These are phyloP conservation scores for Starmerella riodocensis DNA, from an alignment of 805 yeast species.

Conservation along the genomic window DNA sequence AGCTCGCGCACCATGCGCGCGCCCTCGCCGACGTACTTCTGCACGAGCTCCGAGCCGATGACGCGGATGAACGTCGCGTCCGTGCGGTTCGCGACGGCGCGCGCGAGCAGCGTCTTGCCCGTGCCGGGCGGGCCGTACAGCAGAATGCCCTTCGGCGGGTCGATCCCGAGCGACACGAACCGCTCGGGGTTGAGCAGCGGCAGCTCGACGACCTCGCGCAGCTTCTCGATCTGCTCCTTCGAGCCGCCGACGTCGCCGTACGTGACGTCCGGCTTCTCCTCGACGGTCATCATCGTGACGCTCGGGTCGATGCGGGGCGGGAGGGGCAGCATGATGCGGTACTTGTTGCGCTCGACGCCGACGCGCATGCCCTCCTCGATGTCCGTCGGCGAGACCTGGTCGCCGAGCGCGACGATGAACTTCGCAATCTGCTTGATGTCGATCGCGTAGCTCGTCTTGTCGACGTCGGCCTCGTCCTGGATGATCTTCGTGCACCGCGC, in stretches of 20 bases:
- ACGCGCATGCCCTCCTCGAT: constrained; percentile 99
- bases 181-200: constrained; percentile 92
- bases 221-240: constrained; percentile 93
- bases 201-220: constrained; percentile 89
- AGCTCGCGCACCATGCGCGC: constrained; percentile 98
- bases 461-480: constrained; percentile 38
- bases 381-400: constrained; percentile 94
- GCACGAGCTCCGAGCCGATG: constrained; percentile 95
- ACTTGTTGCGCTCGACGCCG: constrained; percentile 94
- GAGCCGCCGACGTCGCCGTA: constrained; percentile 98
- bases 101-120: constrained; percentile 94
- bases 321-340: constrained; percentile 90
- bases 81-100: constrained; percentile 98
- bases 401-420: constrained; percentile 92
- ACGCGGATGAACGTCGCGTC: constrained; percentile 98
- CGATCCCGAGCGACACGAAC: constrained; percentile 91
- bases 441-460: constrained; percentile 83
- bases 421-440: constrained; percentile 97
- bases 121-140: constrained; percentile 98
- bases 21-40: constrained; percentile 98
- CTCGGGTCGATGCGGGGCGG: constrained; percentile 97
- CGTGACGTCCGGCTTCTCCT: constrained; percentile 97
- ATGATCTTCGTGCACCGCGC: constrained; percentile 98
- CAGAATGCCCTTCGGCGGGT: constrained; percentile 96
- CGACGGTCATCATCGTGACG: constrained; percentile 99